These are phyloP conservation scores for Phytophthora aleatoria DNA, from an alignment of 352 stramenopile species.

Conservation along the genomic window DNA sequence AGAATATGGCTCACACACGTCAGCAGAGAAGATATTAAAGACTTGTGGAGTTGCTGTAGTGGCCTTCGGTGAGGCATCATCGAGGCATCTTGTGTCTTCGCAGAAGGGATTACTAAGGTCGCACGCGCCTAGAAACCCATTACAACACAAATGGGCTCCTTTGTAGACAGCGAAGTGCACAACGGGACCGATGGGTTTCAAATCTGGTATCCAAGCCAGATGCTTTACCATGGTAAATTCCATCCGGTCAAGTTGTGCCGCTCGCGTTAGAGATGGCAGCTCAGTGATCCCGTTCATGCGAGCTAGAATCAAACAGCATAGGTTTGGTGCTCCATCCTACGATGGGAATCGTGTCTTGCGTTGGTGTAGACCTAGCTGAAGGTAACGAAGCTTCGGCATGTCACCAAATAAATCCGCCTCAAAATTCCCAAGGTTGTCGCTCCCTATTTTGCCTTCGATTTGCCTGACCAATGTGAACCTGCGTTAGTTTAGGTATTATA, in stretches of 20 bases:
- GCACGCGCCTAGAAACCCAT: constrained; percentile 40
- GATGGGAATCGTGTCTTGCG: constrained; percentile 28
- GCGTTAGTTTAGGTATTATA: background rate
- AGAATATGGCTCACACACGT: constrained; percentile 21
- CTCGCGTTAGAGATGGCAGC: constrained; percentile 28
- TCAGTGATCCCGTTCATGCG: constrained; percentile 16
- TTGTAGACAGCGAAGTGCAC: constrained; percentile 25
- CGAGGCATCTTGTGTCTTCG: constrained; percentile 18
- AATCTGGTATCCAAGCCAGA: constrained; percentile 27
- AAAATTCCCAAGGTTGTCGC: constrained; percentile 29
- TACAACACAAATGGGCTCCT: constrained; percentile 36
- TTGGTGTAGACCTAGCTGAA: constrained; percentile 41
- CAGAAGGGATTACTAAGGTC: constrained; percentile 37
- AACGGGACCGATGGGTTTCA: constrained; percentile 8
- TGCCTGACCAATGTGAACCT: constrained; percentile 24
- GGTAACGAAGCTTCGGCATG: constrained; percentile 37
- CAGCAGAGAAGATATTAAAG: constrained; percentile 11
- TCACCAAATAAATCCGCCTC: constrained; percentile 31
- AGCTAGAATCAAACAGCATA: constrained; percentile 38
- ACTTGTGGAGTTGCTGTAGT: constrained; percentile 10
- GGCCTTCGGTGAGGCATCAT: constrained; percentile 1
- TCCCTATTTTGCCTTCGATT: constrained; percentile 44
- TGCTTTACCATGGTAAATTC: constrained; percentile 24
- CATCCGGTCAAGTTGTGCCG: constrained; percentile 25
- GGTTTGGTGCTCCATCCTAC: constrained; percentile 29